These are phyloP conservation scores for Arbutus unedo DNA, from an alignment of 148 eudicot species.

Conservation along the genomic window DNA sequence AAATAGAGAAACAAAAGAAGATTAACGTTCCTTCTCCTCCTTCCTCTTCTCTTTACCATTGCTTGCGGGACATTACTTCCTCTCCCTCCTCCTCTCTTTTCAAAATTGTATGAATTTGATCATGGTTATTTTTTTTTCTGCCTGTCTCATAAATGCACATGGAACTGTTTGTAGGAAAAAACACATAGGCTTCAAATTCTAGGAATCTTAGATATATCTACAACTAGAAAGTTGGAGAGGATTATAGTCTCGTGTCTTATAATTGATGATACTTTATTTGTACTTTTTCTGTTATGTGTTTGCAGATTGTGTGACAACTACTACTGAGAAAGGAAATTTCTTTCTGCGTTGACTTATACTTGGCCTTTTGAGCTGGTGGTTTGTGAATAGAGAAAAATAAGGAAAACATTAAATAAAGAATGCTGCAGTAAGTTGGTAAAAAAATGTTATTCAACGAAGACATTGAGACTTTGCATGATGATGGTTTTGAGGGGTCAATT, in stretches of 20 bases:
- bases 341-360: not conserved
- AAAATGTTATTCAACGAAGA: slow-evolving; percentile 29
- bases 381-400: slow-evolving; percentile 9
- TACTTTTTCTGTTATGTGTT: not conserved
- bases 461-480: slow-evolving; percentile 48
- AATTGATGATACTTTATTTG: not conserved
- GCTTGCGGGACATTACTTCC: no score
- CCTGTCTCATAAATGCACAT: not conserved
- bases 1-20: no score
- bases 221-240: not conserved
- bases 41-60: not conserved
- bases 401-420: slow-evolving; percentile 2
- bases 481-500: slow-evolving; percentile 61
- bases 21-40: not conserved
- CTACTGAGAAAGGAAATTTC: not conserved
- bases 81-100: not conserved
- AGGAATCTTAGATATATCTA: not conserved
- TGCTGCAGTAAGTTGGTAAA: slow-evolving; percentile 16
- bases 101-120: no score
- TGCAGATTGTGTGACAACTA: not conserved
- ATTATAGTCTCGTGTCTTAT: not conserved
- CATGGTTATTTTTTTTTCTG: no score
- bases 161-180: not conserved
- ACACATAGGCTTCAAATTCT: not conserved
- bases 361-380: slow-evolving; percentile 8